Evolutionary conservation across 352 stramenopile species (phyloP).

Genomic region (Phytophthora idaei): DNA sequence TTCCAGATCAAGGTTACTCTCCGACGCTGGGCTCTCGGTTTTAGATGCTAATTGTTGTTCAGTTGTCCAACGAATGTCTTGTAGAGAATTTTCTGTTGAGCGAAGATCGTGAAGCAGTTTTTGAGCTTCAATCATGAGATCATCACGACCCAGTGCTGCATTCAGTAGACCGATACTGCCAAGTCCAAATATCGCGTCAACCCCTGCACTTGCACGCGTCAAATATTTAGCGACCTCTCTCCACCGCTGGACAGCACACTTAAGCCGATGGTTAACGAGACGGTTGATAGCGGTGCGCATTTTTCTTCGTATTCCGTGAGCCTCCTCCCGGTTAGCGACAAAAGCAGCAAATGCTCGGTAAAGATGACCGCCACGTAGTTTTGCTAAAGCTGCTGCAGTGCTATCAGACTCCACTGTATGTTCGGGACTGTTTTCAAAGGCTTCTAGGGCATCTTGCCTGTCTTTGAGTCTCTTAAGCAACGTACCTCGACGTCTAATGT

Average conservation of each 20-base stretch:
- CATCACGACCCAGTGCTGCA: conserved; percentile 51
- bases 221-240: conserved; percentile 30
- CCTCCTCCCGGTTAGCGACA: conserved; percentile 45
- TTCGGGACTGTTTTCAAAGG: conserved; percentile 53
- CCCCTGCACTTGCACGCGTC: conserved; percentile 12
- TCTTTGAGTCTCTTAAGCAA: conserved; percentile 45
- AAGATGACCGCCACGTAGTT: conserved; percentile 46
- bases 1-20: conserved; percentile 10
- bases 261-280: conserved; percentile 34
- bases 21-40: conserved; percentile 1
- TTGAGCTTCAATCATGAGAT: conserved; percentile 55
- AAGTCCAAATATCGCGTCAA: conserved; percentile 39
- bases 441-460: conserved; percentile 45
- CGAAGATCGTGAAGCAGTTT: conserved; percentile 50
- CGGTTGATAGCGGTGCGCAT: conserved; percentile 35
- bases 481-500: conserved; percentile 45
- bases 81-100: conserved; percentile 41
- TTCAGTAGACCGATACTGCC: conserved; percentile 57
- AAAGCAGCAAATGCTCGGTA: conserved; percentile 62
- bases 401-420: conserved; percentile 15
- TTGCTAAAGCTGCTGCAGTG: conserved; percentile 35
- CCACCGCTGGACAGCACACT: conserved; percentile 38
- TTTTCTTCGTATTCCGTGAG: conserved; percentile 44
- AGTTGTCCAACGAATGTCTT: conserved; percentile 48
- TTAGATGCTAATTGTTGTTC: conserved; percentile 38